Conservation (phyloP, 495 filamentous ascomycete species). For the Polyplosphaeria fusca region DNA sequence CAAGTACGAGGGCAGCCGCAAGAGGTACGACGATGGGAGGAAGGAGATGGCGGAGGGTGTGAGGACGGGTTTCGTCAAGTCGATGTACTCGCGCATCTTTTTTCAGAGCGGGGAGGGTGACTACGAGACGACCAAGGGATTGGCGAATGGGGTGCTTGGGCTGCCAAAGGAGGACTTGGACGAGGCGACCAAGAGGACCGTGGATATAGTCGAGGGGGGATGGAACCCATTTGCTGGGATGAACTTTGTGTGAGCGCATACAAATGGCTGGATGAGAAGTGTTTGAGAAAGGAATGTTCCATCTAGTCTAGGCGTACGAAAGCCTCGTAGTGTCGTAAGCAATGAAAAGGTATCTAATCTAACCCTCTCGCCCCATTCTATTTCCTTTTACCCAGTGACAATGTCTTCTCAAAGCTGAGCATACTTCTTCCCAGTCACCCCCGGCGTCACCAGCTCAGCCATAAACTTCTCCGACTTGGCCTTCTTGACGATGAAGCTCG, state of each 20-base stretch:
- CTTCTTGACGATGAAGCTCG: slow-evolving; percentile 50
- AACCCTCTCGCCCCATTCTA: background rate
- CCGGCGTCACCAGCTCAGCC: background rate
- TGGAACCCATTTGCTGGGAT: slow-evolving; percentile 2
- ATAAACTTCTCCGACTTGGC: slow-evolving; percentile 42
- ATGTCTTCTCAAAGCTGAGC: background rate
- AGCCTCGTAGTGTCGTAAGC: too few relatives aligned
- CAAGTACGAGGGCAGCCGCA: slow-evolving; percentile 39
- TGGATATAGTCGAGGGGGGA: slow-evolving; percentile 26
- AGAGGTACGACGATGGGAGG: slow-evolving; percentile 47
- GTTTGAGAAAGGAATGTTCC: too few relatives aligned
- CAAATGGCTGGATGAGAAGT: too few relatives aligned
- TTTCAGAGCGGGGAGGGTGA: slow-evolving; percentile 46
- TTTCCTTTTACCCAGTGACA: background rate
- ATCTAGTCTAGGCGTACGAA: too few relatives aligned
- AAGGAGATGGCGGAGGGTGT: slow-evolving; percentile 46
- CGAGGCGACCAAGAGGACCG: slow-evolving; percentile 47
- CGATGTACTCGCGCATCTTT: slow-evolving; percentile 54
- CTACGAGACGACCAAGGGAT: slow-evolving; percentile 39
- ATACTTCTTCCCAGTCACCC: slow-evolving; percentile 2
- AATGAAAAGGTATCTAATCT: background rate
- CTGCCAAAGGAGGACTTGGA: slow-evolving; percentile 61
- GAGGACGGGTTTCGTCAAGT: slow-evolving; percentile 48
- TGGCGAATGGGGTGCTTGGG: slow-evolving; percentile 52
- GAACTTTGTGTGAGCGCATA: too few relatives aligned